Evolutionary conservation across 768 basidiomycete species (phyloP).

Genomic region (Amanita rubescens): DNA sequence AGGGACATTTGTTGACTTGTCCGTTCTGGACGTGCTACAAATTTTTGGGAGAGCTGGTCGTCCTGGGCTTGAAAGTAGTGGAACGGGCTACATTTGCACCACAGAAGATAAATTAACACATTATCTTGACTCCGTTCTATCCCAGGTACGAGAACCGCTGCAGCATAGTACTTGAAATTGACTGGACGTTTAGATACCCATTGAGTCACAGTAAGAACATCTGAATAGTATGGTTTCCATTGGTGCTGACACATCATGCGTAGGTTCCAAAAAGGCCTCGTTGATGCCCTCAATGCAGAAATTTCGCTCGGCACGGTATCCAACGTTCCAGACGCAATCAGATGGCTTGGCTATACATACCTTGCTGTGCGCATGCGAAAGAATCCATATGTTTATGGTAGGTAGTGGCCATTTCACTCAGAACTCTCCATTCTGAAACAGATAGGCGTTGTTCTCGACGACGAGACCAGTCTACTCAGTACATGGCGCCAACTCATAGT

Average conservation of each 20-base stretch:
- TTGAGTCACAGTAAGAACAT: conserved; percentile 80
- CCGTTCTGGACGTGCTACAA: conserved; percentile 92
- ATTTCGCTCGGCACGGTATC: conserved; percentile 92
- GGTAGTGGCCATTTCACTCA: conserved; percentile 11
- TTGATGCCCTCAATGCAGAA: conserved; percentile 92
- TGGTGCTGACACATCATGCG: conserved; percentile 8
- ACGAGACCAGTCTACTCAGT: conserved; percentile 68
- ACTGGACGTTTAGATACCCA: conserved; percentile 59
- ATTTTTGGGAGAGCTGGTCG: conserved; percentile 96
- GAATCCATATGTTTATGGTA: conserved; percentile 84
- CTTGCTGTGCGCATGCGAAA: conserved; percentile 91
- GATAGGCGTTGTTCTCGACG: conserved; percentile 59
- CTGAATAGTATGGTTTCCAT: neutral
- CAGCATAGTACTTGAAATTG: neutral
- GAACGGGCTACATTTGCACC: conserved; percentile 96
- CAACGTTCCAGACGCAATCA: conserved; percentile 76
- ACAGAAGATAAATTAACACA: conserved; percentile 88
- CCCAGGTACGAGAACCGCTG: conserved; percentile 49
- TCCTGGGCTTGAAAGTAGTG: conserved; percentile 81
- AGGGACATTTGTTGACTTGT: conserved; percentile 87
- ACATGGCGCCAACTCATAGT: conserved; percentile 65
- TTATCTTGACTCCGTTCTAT: conserved; percentile 81
- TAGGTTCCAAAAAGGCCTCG: conserved; percentile 77
- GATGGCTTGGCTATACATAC: conserved; percentile 97
- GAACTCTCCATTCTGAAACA: conserved; percentile 7